These are phyloP conservation scores for Camelina neglecta DNA, from an alignment of 345 rosid genomes.

Conservation along the genomic window DNA sequence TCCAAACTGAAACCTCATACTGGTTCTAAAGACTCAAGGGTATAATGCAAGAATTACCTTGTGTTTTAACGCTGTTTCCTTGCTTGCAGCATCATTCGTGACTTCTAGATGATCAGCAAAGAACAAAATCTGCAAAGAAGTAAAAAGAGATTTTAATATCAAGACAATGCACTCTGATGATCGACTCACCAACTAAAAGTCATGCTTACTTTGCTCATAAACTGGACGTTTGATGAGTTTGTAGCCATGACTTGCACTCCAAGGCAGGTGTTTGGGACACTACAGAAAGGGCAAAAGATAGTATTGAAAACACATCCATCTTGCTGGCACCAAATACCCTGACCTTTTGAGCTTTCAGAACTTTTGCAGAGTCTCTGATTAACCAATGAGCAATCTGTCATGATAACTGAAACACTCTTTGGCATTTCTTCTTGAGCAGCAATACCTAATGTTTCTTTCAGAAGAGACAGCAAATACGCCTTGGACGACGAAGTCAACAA, in stretches of 20 bases:
- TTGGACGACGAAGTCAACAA: conserved; percentile 63
- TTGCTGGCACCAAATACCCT: conserved; percentile 76
- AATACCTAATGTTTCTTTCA: conserved; percentile 47
- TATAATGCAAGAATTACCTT: conserved; percentile 46
- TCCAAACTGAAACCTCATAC: conserved; percentile 1
- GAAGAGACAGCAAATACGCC: conserved; percentile 58
- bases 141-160: conserved; percentile 2
- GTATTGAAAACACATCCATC: conserved; percentile 90
- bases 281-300: conserved; percentile 83
- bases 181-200: background rate
- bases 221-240: conserved; percentile 72
- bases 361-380: conserved; percentile 55
- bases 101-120: conserved; percentile 58
- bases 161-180: conserved; percentile 9
- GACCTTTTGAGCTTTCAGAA: conserved; percentile 45
- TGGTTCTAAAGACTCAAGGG: background rate
- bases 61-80: conserved; percentile 36
- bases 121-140: conserved; percentile 61
- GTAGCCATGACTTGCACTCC: conserved; percentile 88
- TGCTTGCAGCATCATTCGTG: conserved; percentile 42
- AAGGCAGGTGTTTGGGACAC: conserved; percentile 56
- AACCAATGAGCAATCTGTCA: conserved; percentile 63
- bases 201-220: conserved; percentile 66
- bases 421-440: conserved; percentile 39
- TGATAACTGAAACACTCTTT: conserved; percentile 57